These are phyloP conservation scores for Trichophyton mentagrophytes DNA, from an alignment of 2,329 filamentous ascomycete genomes.

Conservation along the genomic window DNA sequence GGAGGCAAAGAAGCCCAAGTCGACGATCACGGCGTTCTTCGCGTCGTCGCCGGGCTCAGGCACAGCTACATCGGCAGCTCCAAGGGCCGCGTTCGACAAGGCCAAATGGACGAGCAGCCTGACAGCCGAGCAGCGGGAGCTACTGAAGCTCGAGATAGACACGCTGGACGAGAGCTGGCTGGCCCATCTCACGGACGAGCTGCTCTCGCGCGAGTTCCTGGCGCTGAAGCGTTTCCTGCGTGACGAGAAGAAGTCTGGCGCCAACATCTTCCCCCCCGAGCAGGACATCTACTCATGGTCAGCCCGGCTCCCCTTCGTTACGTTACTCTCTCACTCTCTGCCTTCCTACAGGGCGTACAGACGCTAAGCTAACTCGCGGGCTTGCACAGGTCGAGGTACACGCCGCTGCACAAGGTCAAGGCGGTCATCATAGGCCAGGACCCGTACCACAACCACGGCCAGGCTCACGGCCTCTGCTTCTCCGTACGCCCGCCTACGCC, in stretches of 20 bases:
- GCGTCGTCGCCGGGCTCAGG: conserved; percentile 23
- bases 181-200: conserved; percentile 72
- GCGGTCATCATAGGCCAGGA: conserved; percentile 92
- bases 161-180: conserved; percentile 90
- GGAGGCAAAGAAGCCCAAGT: conserved; percentile 55
- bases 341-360: not conserved
- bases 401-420: conserved; percentile 76
- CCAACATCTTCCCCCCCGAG: conserved; percentile 74
- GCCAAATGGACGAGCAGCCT: conserved; percentile 74
- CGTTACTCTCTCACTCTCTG: too few relatives aligned
- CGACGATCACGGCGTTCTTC: conserved; percentile 85
- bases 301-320: too few relatives aligned
- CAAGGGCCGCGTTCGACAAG: conserved; percentile 58
- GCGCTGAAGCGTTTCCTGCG: conserved; percentile 78
- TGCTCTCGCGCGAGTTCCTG: conserved; percentile 67
- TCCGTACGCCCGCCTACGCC: conserved; percentile 80
- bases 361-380: conserved; percentile 7
- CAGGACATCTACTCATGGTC: conserved; percentile 93
- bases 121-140: conserved; percentile 64
- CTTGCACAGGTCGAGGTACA: conserved; percentile 71
- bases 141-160: conserved; percentile 81
- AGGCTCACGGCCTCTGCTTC: conserved; percentile 93
- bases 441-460: conserved; percentile 89
- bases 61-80: not conserved
- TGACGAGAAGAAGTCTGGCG: conserved; percentile 57